Evolutionary conservation across 176 grass and related monocot species (phyloP).

Genomic region (Eragrostis curvula): DNA sequence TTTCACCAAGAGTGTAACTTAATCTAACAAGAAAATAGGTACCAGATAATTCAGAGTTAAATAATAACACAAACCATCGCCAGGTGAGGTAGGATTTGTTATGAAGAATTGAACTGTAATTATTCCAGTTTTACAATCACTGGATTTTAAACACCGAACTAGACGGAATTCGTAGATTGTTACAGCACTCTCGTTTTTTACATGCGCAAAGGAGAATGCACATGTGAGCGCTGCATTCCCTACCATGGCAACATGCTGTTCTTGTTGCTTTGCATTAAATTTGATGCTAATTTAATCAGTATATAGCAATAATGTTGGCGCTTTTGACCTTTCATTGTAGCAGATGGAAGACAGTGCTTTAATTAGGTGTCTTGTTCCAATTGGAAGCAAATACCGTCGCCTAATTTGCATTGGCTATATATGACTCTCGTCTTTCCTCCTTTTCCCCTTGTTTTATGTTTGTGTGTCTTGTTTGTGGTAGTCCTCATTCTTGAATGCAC

Average conservation of each 20-base stretch:
- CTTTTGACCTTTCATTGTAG: background rate
- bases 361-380: background rate
- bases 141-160: background rate
- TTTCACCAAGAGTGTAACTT: too few species aligned
- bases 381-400: background rate
- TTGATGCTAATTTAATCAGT: background rate
- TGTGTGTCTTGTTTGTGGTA: too few species aligned
- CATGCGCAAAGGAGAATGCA: slow-evolving; percentile 16
- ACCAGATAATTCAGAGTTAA: too few species aligned
- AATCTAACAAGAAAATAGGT: too few species aligned
- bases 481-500: too few species aligned
- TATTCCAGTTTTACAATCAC: too few species aligned
- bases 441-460: too few species aligned
- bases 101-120: too few species aligned
- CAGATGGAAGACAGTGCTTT: slow-evolving; percentile 6
- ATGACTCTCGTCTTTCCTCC: background rate
- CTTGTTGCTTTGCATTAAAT: slow-evolving; percentile 7
- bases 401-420: slow-evolving; percentile 1
- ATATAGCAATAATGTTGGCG: too few species aligned
- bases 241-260: slow-evolving; percentile 11
- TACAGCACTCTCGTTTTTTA: background rate
- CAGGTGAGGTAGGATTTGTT: too few species aligned
- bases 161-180: background rate
- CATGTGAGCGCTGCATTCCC: slow-evolving; percentile 13
- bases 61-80: too few species aligned